Conservation (phyloP, 768 basidiomycete genomes). For the Leccinum uliginosum region DNA sequence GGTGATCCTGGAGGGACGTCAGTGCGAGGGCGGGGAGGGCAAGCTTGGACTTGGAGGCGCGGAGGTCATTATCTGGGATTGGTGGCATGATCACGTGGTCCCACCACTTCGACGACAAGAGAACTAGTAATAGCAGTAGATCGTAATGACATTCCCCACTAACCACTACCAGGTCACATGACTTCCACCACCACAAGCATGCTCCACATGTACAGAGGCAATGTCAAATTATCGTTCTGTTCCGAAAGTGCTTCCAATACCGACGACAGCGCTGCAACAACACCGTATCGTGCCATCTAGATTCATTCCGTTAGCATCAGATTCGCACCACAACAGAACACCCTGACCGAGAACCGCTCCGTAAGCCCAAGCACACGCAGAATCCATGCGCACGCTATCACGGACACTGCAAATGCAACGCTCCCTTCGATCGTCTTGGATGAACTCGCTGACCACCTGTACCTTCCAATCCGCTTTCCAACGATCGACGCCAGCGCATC, state of each 20-base stretch:
- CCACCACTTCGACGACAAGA: background rate
- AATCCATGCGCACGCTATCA: conserved; percentile 64
- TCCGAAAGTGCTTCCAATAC: conserved; percentile 87
- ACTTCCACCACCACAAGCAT: conserved; percentile 56
- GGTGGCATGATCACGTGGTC: conserved; percentile 29
- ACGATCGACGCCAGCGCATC: conserved; percentile 94
- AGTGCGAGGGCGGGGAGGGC: conserved; percentile 16
- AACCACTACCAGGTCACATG: conserved; percentile 25
- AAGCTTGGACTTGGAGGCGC: conserved; percentile 7
- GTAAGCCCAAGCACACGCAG: conserved; percentile 68
- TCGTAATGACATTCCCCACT: conserved; percentile 13
- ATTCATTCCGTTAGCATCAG: conserved; percentile 18
- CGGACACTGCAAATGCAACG: conserved; percentile 69
- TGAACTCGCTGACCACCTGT: conserved; percentile 81
- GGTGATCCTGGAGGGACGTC: conserved; percentile 21
- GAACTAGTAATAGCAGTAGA: background rate
- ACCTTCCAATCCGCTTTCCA: conserved; percentile 76
- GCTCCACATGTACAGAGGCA: conserved; percentile 97
- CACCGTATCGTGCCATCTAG: conserved; percentile 64
- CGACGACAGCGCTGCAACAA: conserved; percentile 59
- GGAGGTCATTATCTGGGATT: conserved; percentile 20
- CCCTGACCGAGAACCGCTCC: conserved; percentile 74
- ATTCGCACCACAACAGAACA: background rate
- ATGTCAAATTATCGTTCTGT: conserved; percentile 96
- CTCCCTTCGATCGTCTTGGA: conserved; percentile 93